Evolutionary conservation across 164 flowering plant species (phyloP).

Genomic region (Magnolia kwangsiensis): DNA sequence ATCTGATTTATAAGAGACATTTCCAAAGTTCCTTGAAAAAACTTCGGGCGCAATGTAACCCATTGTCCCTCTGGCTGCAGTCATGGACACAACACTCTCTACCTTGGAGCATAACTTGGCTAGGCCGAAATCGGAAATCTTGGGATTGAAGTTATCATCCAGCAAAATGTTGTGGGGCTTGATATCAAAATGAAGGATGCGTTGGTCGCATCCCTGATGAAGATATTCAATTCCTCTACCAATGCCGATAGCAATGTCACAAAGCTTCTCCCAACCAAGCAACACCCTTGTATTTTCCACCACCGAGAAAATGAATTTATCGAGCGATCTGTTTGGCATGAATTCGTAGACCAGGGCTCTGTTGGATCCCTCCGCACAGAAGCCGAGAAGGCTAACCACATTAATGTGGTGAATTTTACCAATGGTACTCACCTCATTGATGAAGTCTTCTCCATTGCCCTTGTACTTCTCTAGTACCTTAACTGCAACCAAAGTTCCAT

Average conservation of each 20-base stretch:
- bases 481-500: background rate
- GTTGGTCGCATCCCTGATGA: conserved; percentile 13
- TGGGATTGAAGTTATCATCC: conserved; percentile 11
- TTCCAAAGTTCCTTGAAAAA: conserved; percentile 6
- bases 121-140: conserved; percentile 17
- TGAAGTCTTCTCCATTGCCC: conserved; percentile 9
- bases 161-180: conserved; percentile 13
- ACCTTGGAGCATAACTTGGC: conserved; percentile 7
- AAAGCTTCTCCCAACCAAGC: conserved; percentile 7
- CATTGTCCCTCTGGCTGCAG: conserved; percentile 5
- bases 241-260: conserved; percentile 2
- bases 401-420: conserved; percentile 10
- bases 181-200: conserved; percentile 19
- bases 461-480: background rate
- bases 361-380: conserved; percentile 8
- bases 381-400: conserved; percentile 8
- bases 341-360: conserved; percentile 10
- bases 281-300: background rate
- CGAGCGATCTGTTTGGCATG: conserved; percentile 11
- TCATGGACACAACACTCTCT: background rate
- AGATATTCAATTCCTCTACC: conserved; percentile 13
- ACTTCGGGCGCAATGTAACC: conserved; percentile 15
- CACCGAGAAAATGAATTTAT: conserved; percentile 5
- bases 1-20: conserved; percentile 11
- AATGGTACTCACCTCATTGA: conserved; percentile 11